phyloP scores from a whole-genome alignment of 2,329 filamentous ascomycete species.

The Trichoderma sp. region DNA sequence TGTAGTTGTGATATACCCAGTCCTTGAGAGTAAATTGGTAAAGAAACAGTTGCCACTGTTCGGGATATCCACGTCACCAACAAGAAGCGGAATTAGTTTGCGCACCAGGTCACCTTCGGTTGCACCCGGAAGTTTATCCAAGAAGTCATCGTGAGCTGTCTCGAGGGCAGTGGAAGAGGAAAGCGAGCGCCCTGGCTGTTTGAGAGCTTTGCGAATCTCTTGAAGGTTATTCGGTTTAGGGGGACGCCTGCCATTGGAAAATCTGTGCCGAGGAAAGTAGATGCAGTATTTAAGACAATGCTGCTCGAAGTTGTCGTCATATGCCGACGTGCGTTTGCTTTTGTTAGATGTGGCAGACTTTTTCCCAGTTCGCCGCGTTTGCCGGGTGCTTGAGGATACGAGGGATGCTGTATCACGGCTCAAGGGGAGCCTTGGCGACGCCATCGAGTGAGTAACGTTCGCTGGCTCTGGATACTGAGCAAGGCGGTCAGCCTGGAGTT shows the following conservation, averaged over 20 bases:
- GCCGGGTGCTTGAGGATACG: neutral
- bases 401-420: neutral
- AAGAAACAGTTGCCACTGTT: conserved; percentile 4
- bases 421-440: neutral
- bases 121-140: neutral
- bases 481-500: too few relatives aligned
- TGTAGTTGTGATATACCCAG: neutral
- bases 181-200: neutral
- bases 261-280: conserved; percentile 12
- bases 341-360: neutral
- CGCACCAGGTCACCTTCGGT: conserved; percentile 9
- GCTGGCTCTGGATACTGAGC: neutral
- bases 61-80: conserved; percentile 13
- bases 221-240: conserved; percentile 22
- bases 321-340: neutral
- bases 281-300: conserved; percentile 24
- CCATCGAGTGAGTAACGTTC: neutral
- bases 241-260: neutral
- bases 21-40: neutral
- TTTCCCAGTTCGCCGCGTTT: neutral
- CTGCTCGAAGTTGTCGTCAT: conserved; percentile 24
- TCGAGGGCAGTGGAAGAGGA: conserved; percentile 21
- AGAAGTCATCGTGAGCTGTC: conserved; percentile 2
- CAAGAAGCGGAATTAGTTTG: conserved; percentile 9
- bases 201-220: neutral